Evolutionary conservation across 1,284 basidiomycete species (phyloP).

Genomic region (Pseudozyma tsukubaensis): DNA sequence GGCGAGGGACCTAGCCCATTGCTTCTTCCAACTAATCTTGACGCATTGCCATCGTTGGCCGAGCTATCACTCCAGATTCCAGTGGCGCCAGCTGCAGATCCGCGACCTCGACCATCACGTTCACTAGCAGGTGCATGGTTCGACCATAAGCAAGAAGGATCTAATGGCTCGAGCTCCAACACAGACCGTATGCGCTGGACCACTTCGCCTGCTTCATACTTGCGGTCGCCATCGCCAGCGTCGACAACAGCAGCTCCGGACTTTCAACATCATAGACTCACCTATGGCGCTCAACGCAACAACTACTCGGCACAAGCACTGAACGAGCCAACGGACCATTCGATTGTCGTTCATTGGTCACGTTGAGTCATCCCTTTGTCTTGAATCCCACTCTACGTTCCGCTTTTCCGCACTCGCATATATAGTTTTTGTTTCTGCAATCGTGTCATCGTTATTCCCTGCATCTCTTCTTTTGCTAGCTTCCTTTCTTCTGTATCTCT

Average conservation of each 20-base stretch:
- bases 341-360: conserved; percentile 41
- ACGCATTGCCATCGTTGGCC: conserved; percentile 26
- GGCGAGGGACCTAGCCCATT: conserved; percentile 24
- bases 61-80: conserved; percentile 37
- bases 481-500: conserved; percentile 2
- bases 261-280: conserved; percentile 6
- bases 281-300: conserved; percentile 5
- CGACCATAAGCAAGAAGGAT: conserved; percentile 12
- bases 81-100: conserved; percentile 3
- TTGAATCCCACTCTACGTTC: background rate
- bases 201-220: conserved; percentile 15
- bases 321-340: conserved; percentile 15
- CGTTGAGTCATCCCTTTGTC: conserved; percentile 12
- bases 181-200: conserved; percentile 40
- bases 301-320: background rate
- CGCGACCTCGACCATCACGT: conserved; percentile 7
- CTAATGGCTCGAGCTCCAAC: background rate
- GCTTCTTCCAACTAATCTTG: conserved; percentile 26
- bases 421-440: background rate
- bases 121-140: conserved; percentile 25
- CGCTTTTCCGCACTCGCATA: conserved; percentile 6
- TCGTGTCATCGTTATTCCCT: background rate
- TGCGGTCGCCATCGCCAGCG: conserved; percentile 1
- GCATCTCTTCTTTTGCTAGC: background rate
- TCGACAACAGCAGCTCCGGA: conserved; percentile 9